These are phyloP conservation scores for Tricholoma flavovirens DNA, from an alignment of 768 basidiomycete genomes.

Conservation along the genomic window DNA sequence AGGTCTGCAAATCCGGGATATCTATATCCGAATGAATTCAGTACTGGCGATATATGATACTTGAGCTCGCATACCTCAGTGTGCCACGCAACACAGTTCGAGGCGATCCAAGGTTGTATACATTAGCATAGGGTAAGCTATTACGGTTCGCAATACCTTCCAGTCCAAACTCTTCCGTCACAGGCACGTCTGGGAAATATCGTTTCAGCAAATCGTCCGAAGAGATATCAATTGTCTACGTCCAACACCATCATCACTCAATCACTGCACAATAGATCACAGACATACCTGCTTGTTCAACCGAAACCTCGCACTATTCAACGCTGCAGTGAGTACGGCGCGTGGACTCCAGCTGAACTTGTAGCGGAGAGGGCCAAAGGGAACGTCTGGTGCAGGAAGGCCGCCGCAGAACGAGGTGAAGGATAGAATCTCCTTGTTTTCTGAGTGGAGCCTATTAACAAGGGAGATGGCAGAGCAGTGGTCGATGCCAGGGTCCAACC, in stretches of 20 bases:
- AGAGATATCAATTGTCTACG: slow-evolving; percentile 41
- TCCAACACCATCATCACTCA: background rate
- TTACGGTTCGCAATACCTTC: slow-evolving; percentile 88
- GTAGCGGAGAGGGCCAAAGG: slow-evolving; percentile 70
- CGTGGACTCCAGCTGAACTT: slow-evolving; percentile 93
- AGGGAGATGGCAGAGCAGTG: slow-evolving; percentile 81
- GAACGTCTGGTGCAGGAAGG: slow-evolving; percentile 70
- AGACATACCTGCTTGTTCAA: slow-evolving; percentile 47
- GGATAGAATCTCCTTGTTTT: slow-evolving; percentile 54
- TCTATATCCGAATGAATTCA: slow-evolving; percentile 29
- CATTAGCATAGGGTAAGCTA: slow-evolving; percentile 62
- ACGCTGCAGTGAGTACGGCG: slow-evolving; percentile 77
- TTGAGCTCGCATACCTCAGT: slow-evolving; percentile 45
- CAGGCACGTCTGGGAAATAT: slow-evolving; percentile 61
- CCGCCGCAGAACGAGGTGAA: slow-evolving; percentile 94
- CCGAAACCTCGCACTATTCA: slow-evolving; percentile 66
- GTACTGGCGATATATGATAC: background rate
- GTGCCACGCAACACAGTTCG: slow-evolving; percentile 81
- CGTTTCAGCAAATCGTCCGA: slow-evolving; percentile 50
- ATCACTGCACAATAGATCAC: background rate
- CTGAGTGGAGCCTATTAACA: slow-evolving; percentile 41
- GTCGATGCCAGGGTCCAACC: slow-evolving; percentile 85
- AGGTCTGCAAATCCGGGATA: slow-evolving; percentile 79
- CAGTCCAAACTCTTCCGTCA: slow-evolving; percentile 54
- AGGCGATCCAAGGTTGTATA: slow-evolving; percentile 50